Base-by-base conservation (phyloP, 2,329 filamentous ascomycete species). In the Nakataea oryzae region DNA sequence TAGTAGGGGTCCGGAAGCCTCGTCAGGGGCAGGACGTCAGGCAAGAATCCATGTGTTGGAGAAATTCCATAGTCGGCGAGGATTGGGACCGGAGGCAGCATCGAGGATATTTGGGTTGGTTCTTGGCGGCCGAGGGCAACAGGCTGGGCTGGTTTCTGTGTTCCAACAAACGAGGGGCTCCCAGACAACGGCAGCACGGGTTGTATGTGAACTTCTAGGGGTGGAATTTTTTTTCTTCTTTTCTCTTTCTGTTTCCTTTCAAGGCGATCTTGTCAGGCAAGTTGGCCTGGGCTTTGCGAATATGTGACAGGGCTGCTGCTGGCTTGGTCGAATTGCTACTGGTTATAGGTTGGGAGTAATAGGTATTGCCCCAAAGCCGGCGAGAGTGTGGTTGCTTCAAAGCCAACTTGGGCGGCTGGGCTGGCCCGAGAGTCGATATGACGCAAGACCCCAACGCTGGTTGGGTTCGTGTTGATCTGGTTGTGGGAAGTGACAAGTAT, bases 1-100 rank as follows among this genome's bases (percentile, higher is more conserved):
- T 97, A 99, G 79, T 97, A 97, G 3, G 89, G 84, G 71, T 97
- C 90, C 12, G 92, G 89, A 17, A 99, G 85, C 62, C 85, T 79
- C 65, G 90, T 86, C 65, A 97, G 80, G 55, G 95, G 95, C 47
- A 89, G 77, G 66, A 91, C 86, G 65, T 89, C 81, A 2, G 95
- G 92, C 61, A 99, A 84, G 77, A 99, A 99, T 70, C 95, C 95
- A 76, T 91, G 86, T 63, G 86, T 80, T 64, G 84, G 78, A 67
- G 89, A 90, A 74, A 92, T 85, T 75, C 89, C 90, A 77, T 96
- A 96, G 74, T 96, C 88, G 73, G 85, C 81, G 63, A 90, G 81
- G 58, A 75, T 71, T 29, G 86, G 86, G 64, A 89, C 77, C 57
- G 84, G 79, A 65, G 83, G 82, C 71, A 85, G 76, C 86, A 85